Evolutionary conservation across 768 basidiomycete species (phyloP), one percentile per base, ranked within the genome.

Genomic region (Kondoa malvinella): DNA sequence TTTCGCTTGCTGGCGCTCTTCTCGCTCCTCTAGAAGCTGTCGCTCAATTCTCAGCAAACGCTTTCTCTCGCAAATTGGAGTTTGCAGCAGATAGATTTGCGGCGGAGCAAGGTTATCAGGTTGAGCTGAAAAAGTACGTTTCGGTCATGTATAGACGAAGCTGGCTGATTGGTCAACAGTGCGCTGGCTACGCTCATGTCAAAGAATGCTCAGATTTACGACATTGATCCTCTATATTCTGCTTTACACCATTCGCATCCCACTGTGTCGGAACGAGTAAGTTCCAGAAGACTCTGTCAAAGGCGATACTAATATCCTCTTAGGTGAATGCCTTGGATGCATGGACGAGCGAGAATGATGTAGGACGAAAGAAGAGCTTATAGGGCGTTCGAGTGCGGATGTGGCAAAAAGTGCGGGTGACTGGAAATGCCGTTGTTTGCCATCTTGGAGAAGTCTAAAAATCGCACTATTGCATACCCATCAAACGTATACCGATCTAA

Each of bases 241-340:
- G 88, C 89, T 26, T 95, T 90, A 73, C 90, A 95, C 77, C 90
- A 96, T 77, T 92, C 88, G 60, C 94, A 99, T 77, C 94, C 94
- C 2, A 95, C 91, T 1, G 77, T 99, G 71, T 87, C 88, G 40
- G 92, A 99, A 79, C 83, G 92, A 4, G 79, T 96, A 73, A 85
- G 83, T 71, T 89, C 84, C 1, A 81, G 95, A 8, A 8, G 40
- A 50, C 21, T 8, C 21, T 8, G 40, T 8, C 8, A 50, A 50
- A 21, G 40, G 8, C 8, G 40, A 50, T 8, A 21, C 40, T 50
- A 21, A 50, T 50, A 8, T 8, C 8, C 21, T 50, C 21, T 50
- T 21, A 50, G 40, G 40, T 50, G 8, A 21, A 21, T 50, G 40
- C 40, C 21, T 50, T 50, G 40, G 40, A 50, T 8, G 21, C 8